These are phyloP conservation scores for Aspergillus felis DNA, from an alignment of 2,329 filamentous ascomycete genomes.

Conservation along the genomic window DNA sequence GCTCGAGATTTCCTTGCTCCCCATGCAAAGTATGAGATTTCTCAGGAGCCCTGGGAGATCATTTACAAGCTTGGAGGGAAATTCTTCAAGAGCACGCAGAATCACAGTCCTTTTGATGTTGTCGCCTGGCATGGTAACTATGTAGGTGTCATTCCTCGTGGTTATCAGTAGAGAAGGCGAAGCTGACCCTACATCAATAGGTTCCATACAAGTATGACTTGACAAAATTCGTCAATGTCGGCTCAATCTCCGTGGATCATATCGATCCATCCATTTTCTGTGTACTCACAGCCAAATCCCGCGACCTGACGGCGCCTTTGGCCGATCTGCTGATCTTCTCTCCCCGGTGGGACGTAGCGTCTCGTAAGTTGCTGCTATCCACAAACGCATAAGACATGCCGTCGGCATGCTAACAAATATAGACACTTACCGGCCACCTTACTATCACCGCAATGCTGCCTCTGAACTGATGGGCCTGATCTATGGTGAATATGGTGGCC, in stretches of 20 bases:
- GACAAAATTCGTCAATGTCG: conserved; percentile 39
- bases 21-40: conserved; percentile 54
- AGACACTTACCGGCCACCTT: conserved; percentile 41
- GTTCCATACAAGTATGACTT: conserved; percentile 41
- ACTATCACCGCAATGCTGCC: conserved; percentile 41
- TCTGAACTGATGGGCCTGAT: conserved; percentile 39
- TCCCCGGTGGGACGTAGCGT: conserved; percentile 38
- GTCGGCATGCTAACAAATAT: background rate
- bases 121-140: conserved; percentile 71
- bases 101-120: conserved; percentile 66
- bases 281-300: conserved; percentile 39
- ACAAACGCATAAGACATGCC: background rate
- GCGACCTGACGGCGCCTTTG: conserved; percentile 30
- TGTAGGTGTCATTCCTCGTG: conserved; percentile 15
- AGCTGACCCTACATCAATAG: conserved; percentile 11
- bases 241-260: conserved; percentile 38
- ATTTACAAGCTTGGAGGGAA: conserved; percentile 60
- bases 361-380: conserved; percentile 19
- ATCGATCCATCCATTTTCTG: conserved; percentile 41
- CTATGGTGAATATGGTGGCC: conserved; percentile 33
- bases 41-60: conserved; percentile 56
- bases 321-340: conserved; percentile 40
- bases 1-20: conserved; percentile 63
- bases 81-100: conserved; percentile 58
- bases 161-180: background rate